These are phyloP conservation scores for Lumnitzera racemosa DNA, from an alignment of 345 rosid genomes.

Conservation along the genomic window DNA sequence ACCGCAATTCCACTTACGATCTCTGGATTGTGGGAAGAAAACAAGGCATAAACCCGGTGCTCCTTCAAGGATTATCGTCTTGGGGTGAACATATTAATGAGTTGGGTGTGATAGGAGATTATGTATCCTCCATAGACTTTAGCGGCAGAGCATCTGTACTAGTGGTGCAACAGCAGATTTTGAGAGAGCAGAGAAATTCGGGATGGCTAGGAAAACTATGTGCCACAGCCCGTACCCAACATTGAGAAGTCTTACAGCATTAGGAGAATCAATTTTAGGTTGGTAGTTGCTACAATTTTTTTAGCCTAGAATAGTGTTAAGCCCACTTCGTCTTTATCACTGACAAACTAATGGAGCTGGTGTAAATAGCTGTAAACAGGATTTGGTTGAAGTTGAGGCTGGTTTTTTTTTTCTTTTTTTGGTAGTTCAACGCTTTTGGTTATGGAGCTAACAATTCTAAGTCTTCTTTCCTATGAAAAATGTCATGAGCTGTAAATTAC, in stretches of 20 bases:
- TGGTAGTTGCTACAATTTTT: not conserved
- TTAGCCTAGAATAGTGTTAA: not conserved
- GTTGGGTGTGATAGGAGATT: constrained; percentile 18
- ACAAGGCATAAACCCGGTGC: constrained; percentile 2
- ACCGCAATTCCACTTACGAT: constrained; percentile 4
- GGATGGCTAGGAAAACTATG: too few species aligned
- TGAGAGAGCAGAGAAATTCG: not conserved
- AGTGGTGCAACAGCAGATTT: constrained; percentile 16
- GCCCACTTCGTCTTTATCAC: too few species aligned
- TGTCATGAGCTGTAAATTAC: too few species aligned
- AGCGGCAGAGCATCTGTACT: constrained; percentile 10
- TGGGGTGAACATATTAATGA: constrained; percentile 16
- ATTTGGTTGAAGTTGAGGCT: too few species aligned
- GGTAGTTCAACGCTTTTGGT: too few species aligned
- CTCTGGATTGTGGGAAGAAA: constrained; percentile 19
- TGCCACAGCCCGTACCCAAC: not conserved
- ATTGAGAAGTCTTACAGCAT: not conserved
- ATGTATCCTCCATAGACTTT: constrained; percentile 11
- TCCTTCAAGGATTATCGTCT: constrained; percentile 4
- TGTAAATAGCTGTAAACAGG: not conserved
- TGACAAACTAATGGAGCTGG: too few species aligned
- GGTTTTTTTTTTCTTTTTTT: too few species aligned
- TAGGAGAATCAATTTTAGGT: not conserved
- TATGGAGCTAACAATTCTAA: too few species aligned
- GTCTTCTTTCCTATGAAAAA: too few species aligned